A percentile compares a stretch with the other conserved stretches of the same genome.
These are phyloP conservation scores for Crassisporium funariophilum DNA, from an alignment of 768 basidiomycete genomes.

Conservation along the genomic window DNA sequence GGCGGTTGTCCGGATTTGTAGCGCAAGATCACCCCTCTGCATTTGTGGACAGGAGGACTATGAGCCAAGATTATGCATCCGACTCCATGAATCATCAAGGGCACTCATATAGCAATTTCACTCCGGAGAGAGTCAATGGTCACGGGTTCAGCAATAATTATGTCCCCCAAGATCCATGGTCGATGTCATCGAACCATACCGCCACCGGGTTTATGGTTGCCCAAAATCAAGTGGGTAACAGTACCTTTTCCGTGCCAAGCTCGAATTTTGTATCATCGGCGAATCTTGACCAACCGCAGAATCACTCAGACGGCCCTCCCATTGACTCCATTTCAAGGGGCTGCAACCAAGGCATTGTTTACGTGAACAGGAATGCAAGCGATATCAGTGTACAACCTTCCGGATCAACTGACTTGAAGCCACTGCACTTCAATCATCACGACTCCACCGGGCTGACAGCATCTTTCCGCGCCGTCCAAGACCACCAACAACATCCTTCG, in stretches of 20 bases:
- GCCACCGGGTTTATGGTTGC: constrained; percentile 9
- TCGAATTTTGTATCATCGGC: background rate
- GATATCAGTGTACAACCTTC: constrained; percentile 5
- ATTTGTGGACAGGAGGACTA: constrained; percentile 16
- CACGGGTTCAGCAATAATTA: constrained; percentile 17
- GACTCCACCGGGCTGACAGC: constrained; percentile 10
- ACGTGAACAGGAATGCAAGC: constrained; percentile 8
- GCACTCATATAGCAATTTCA: constrained; percentile 23
- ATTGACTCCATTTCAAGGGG: constrained; percentile 11
- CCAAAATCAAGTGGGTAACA: constrained; percentile 10
- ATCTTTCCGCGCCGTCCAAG: constrained; percentile 14
- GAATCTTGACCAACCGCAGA: constrained; percentile 3
- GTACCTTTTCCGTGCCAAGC: background rate
- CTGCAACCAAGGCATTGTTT: constrained; percentile 7
- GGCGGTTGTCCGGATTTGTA: constrained; percentile 26
- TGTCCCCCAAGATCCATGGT: constrained; percentile 22
- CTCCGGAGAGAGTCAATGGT: constrained; percentile 20
- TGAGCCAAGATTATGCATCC: constrained; percentile 20
- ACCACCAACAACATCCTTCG: constrained; percentile 15
- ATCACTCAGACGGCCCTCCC: constrained; percentile 6
- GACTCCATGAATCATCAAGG: constrained; percentile 15
- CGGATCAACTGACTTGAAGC: constrained; percentile 8
- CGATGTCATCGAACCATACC: constrained; percentile 11
- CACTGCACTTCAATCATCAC: constrained; percentile 12
- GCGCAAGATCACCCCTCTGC: constrained; percentile 16